Base-by-base conservation (phyloP, 192 early-diverging fungal species). In the Podila epicladia region DNA sequence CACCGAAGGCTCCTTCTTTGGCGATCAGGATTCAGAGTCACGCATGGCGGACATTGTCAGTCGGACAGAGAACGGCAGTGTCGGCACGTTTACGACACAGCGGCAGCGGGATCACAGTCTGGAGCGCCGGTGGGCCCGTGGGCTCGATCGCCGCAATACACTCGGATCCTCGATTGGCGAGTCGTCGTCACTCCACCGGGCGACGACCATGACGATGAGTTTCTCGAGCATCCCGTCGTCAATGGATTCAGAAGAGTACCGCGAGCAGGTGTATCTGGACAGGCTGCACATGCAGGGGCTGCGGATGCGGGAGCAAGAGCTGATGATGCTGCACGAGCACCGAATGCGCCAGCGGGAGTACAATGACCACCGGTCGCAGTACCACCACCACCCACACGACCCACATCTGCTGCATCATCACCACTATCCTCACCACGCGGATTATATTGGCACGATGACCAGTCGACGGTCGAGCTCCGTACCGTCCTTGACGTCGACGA, bases 11-110 rank as follows among this genome's bases (percentile, higher is more conserved):
- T 80, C 77, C 2, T 58, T 72, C 49, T 72, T 68, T 57, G 62
- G 69, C 15, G 50, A 68, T 37, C 77, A 67, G 12, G 77, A 80
- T 59, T 73, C 77, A 8, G 77, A 80, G 29, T 80, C 77, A 9
- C 45, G 77, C 19, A 68, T 80, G 71, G 77, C 77, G 0, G 77
- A 80, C 53, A 80, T 80, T 38, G 35, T 80, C 12, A 73, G 66
- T 6, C 22, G 29, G 22, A 26, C 20, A 24, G 59, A 28, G 22
- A 33, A 31, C 26, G 17, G 20, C 59, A 61, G 59, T 9, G 1
- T 24, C n/a, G 53, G 20, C 20, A 55, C 53, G 8, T 55, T 32
- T 79, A n/a, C 49, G 65, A 26, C 64, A 66, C 29, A 37, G 53
- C 28, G 77, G 66, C 29, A 69, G 61, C 22, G 67, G 64, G 28